Evolutionary conservation across 495 filamentous ascomycete genomes (phyloP), one percentile per base, ranked within the genome.

Genomic region (Penicillium ochrochloron): DNA sequence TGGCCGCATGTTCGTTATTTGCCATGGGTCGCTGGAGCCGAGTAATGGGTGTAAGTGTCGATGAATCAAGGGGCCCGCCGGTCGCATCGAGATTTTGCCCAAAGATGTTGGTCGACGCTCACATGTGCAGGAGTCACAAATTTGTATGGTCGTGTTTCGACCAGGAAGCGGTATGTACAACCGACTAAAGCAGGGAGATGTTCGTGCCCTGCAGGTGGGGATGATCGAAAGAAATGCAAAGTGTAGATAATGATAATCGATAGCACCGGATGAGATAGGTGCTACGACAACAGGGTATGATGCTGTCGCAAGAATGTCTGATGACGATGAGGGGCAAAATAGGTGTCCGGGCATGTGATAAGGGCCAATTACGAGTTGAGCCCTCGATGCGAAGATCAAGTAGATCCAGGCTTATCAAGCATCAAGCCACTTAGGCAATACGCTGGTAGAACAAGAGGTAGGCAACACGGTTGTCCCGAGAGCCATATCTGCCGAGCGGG

Each of bases 401-500:
- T 31, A 37, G 29, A 23, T 37, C 31, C 29, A 23, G 23, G 53
- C 29, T 34, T 19, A 15, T 56, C 29, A 10, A 15, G 21, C 10
- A 44, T 42, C 21, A 33, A 58, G 35, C 33, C 39, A 56, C 15
- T 75, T 63, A 81, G 59, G 71, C 73, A 71, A 97, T 86, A 65
- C 85, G 88, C 79, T 97, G 89, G 75, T 99, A 99, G 78, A 99
- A 96, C 73, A 99, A 77, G 63, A 99, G 85, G 77, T 99, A 99
- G 15, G 95, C 95, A 58, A 97, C 94, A 81, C 96, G 97, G 81
- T 92, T 96, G 73, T 97, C 96, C 76, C 90, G 92, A 65, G 90
- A 82, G 31, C 85, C 88, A 66, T 89, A 90, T 75, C 88, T 90
- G 51, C 80, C 83, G 56, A 81, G 67, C 17, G 87, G 85, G 5